Conservation (phyloP, 1,284 basidiomycete species). For the Veloboletus limbatus region DNA sequence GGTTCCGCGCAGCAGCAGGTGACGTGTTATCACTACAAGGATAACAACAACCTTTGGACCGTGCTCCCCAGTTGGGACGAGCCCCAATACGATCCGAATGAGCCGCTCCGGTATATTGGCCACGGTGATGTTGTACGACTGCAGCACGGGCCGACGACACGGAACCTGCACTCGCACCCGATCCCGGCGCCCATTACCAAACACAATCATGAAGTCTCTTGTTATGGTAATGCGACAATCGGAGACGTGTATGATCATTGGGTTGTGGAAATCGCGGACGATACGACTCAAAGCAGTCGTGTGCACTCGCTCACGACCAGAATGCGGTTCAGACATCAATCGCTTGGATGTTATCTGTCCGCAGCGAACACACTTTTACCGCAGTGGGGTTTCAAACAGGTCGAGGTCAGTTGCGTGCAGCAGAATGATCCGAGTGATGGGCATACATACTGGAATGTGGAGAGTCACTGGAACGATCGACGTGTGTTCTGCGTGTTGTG, state of each 20-base stretch:
- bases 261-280: conserved; percentile 93
- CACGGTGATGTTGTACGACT: conserved; percentile 83
- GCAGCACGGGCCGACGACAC: conserved; percentile 75
- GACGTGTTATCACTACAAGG: conserved; percentile 99
- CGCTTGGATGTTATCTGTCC: conserved; percentile 83
- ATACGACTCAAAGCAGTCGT: conserved; percentile 64
- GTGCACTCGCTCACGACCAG: conserved; percentile 92
- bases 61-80: conserved; percentile 83
- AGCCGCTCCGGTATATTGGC: conserved; percentile 68
- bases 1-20: conserved; percentile 97
- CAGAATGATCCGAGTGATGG: conserved; percentile 80
- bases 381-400: conserved; percentile 99
- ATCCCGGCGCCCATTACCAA: conserved; percentile 89
- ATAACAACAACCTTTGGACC: conserved; percentile 93
- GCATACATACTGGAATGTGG: conserved; percentile 98
- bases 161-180: conserved; percentile 93
- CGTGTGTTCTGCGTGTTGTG: conserved; percentile 49
- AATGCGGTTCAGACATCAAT: conserved; percentile 79
- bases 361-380: conserved; percentile 90
- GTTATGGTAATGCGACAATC: conserved; percentile 85
- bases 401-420: conserved; percentile 93
- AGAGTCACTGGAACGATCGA: conserved; percentile 93
- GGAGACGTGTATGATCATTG: conserved; percentile 92
- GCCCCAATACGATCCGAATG: conserved; percentile 59
- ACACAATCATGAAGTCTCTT: conserved; percentile 88